phyloP scores from a whole-genome alignment of 495 filamentous ascomycete genomes.

The Penicillium chermesinum region DNA sequence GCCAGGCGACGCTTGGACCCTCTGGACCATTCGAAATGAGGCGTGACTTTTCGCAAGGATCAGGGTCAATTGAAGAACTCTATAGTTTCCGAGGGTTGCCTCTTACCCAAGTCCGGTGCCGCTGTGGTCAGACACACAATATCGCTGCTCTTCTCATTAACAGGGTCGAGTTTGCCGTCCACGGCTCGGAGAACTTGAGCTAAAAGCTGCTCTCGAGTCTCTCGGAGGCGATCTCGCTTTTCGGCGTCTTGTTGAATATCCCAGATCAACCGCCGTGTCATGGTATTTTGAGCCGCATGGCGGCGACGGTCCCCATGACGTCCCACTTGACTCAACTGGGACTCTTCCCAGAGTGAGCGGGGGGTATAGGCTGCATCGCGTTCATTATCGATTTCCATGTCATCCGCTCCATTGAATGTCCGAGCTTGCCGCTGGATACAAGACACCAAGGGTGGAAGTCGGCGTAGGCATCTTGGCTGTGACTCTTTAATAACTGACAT shows the following conservation, averaged over 20 bases:
- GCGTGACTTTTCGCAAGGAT: constrained; percentile 19
- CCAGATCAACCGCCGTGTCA: constrained; percentile 40
- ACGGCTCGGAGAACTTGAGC: constrained; percentile 23
- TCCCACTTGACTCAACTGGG: constrained; percentile 37
- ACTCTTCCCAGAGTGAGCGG: constrained; percentile 31
- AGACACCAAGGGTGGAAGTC: constrained; percentile 40
- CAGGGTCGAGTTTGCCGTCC: constrained; percentile 22
- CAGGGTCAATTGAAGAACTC: too few species aligned
- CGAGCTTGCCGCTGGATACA: constrained; percentile 30
- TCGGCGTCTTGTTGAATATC: constrained; percentile 38
- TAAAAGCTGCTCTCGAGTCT: constrained; percentile 25
- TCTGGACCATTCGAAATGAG: constrained; percentile 28
- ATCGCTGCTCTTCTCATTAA: constrained; percentile 26
- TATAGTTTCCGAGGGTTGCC: too few species aligned
- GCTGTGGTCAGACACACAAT: constrained; percentile 35
- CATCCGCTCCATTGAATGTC: constrained; percentile 15
- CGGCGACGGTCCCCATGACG: constrained; percentile 32
- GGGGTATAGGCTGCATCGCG: constrained; percentile 19
- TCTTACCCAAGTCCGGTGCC: constrained; percentile 34
- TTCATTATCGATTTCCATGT: constrained; percentile 30
- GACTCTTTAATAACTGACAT: constrained; percentile 41
- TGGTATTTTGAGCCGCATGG: constrained; percentile 34
- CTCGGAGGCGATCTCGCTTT: constrained; percentile 22
- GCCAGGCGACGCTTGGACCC: constrained; percentile 38
- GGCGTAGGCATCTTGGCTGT: constrained; percentile 41